Percentiles rank a stretch among this genome's conserved stretches.
Conservation (phyloP, 2,329 filamentous ascomycete species). For the Neofusicoccum kwambonambiense region DNA sequence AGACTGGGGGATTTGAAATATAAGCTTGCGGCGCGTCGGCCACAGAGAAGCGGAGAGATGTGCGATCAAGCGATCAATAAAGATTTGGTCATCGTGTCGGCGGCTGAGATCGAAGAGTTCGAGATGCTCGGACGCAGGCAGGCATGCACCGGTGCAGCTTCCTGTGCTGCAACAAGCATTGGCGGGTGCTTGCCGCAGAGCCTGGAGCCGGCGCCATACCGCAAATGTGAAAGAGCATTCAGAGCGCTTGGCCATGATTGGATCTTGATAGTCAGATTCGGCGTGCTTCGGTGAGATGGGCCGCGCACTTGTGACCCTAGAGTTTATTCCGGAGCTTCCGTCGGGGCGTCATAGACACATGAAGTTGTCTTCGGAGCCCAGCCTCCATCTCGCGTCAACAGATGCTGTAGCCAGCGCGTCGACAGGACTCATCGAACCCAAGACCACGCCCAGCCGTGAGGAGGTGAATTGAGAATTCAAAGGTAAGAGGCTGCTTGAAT, state of each 20-base stretch:
- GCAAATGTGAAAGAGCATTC: neutral
- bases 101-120: neutral
- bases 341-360: neutral
- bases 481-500: too few species aligned
- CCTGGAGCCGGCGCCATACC: constrained; percentile 5
- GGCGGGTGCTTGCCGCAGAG: constrained; percentile 12
- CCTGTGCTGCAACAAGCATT: constrained; percentile 4
- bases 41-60: neutral
- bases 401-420: too few species aligned
- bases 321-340: neutral
- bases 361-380: neutral
- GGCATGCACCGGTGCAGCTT: neutral
- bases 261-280: neutral
- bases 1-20: neutral
- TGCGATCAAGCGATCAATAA: constrained; percentile 12
- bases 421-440: too few species aligned
- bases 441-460: too few species aligned
- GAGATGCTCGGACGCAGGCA: neutral
- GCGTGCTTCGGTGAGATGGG: neutral
- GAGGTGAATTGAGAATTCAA: too few species aligned
- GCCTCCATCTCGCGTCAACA: too few species aligned
- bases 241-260: neutral
- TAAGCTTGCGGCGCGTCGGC: neutral
- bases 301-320: neutral
- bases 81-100: neutral